Evolutionary conservation across 108 stramenopile species (phyloP).

Genomic region (Aurantiochytrium sp.): DNA sequence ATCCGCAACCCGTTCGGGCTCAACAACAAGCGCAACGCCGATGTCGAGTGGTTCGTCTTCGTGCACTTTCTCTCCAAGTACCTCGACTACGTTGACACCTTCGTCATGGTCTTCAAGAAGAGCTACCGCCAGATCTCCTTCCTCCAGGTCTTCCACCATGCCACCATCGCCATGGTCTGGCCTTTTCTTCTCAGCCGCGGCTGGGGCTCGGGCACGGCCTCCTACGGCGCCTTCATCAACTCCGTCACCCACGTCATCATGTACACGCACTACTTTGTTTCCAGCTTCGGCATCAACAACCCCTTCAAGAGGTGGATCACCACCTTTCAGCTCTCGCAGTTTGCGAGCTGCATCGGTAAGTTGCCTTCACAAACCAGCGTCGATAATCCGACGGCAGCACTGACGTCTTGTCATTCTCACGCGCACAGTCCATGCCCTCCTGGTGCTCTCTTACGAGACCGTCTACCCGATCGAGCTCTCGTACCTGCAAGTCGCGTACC

Average conservation of each 20-base stretch:
- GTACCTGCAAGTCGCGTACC: conserved; percentile 1
- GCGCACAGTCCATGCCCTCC: neutral
- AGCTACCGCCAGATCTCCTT: conserved; percentile 2
- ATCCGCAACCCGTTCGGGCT: neutral
- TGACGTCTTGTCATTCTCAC: too few species aligned
- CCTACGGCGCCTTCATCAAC: neutral
- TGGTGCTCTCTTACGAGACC: neutral
- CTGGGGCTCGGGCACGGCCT: neutral
- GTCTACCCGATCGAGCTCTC: neutral
- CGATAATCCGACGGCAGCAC: too few species aligned
- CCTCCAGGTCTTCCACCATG: conserved; percentile 34
- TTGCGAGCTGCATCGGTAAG: neutral
- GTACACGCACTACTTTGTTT: conserved; percentile 10
- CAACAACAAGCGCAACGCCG: neutral
- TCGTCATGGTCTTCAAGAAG: conserved; percentile 24
- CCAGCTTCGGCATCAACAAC: neutral
- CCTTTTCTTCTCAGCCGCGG: neutral
- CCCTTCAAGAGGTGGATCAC: conserved; percentile 17
- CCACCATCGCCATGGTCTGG: neutral
- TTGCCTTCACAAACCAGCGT: neutral
- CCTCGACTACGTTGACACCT: conserved; percentile 29
- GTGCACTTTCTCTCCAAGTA: conserved; percentile 26
- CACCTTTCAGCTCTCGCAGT: neutral
- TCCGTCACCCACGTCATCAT: conserved; percentile 23
- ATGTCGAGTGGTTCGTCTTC: neutral